A percentile compares a stretch with the other conserved stretches of the same genome.
phyloP scores from a whole-genome alignment of 2,329 filamentous ascomycete genomes.

The Thelonectria rubi region DNA sequence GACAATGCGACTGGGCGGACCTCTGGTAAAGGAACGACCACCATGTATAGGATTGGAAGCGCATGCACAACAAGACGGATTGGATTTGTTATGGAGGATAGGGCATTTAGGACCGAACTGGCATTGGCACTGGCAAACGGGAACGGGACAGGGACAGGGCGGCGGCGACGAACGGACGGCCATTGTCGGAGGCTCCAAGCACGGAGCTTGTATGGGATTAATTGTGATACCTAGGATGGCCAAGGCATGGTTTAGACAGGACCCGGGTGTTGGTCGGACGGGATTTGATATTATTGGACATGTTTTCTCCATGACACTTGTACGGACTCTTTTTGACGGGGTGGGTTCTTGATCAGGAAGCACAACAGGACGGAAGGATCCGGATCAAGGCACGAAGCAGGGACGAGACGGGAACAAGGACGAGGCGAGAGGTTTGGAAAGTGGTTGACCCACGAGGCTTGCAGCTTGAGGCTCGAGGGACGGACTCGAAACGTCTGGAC shows the following conservation, averaged over 20 bases:
- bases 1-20: constrained; percentile 16
- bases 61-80: constrained; percentile 34
- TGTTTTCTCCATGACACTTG: constrained; percentile 2
- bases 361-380: constrained; percentile 14
- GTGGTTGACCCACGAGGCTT: neutral
- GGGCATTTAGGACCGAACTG: constrained; percentile 14
- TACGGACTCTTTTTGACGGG: constrained; percentile 12
- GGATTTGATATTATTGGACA: constrained; percentile 20
- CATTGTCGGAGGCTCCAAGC: neutral
- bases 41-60: constrained; percentile 19
- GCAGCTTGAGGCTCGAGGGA: neutral
- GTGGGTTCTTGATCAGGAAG: neutral
- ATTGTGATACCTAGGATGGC: constrained; percentile 19
- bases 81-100: constrained; percentile 28
- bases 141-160: constrained; percentile 6
- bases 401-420: neutral
- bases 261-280: constrained; percentile 13
- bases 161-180: neutral
- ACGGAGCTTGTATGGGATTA: constrained; percentile 22
- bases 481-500: neutral
- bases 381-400: neutral
- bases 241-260: constrained; percentile 27
- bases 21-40: constrained; percentile 14
- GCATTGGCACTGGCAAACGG: constrained; percentile 7
- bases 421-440: neutral